Evolutionary conservation across 2,329 filamentous ascomycete genomes (phyloP).

Genomic region (Pseudocercospora fijiensis): DNA sequence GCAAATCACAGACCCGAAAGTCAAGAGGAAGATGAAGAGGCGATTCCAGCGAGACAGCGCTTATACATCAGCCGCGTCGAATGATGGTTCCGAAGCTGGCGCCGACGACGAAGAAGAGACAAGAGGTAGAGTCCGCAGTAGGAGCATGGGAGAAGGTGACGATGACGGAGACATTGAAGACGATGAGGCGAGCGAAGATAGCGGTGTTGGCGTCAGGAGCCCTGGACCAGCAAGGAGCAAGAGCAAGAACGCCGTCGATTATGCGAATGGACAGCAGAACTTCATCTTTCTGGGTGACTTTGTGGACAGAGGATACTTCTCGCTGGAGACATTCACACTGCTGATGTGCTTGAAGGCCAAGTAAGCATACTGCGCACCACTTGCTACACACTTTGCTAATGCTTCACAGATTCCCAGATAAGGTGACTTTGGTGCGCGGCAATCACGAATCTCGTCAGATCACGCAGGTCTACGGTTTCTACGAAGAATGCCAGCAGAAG

Average conservation of each 20-base stretch:
- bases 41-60: constrained; percentile 52
- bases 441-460: constrained; percentile 77
- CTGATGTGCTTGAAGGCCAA: constrained; percentile 72
- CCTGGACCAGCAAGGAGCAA: constrained; percentile 39
- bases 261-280: constrained; percentile 62
- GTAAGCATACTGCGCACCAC: constrained; percentile 39
- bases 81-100: constrained; percentile 38
- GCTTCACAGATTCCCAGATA: not conserved
- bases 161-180: constrained; percentile 52
- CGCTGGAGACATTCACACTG: constrained; percentile 69
- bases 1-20: constrained; percentile 81
- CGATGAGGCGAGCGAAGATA: constrained; percentile 48
- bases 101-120: constrained; percentile 48
- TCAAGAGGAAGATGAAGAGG: constrained; percentile 77
- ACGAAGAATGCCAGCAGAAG: constrained; percentile 74
- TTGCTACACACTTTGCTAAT: constrained; percentile 15
- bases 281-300: constrained; percentile 73
- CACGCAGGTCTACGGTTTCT: constrained; percentile 76
- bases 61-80: constrained; percentile 55
- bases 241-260: constrained; percentile 33
- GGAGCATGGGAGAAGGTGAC: constrained; percentile 35
- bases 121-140: constrained; percentile 41
- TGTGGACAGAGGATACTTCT: constrained; percentile 73
- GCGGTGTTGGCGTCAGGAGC: constrained; percentile 44
- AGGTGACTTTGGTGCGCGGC: constrained; percentile 63